Evolutionary conservation across 495 filamentous ascomycete species (phyloP).

Genomic region (Lophiotrema nucula): DNA sequence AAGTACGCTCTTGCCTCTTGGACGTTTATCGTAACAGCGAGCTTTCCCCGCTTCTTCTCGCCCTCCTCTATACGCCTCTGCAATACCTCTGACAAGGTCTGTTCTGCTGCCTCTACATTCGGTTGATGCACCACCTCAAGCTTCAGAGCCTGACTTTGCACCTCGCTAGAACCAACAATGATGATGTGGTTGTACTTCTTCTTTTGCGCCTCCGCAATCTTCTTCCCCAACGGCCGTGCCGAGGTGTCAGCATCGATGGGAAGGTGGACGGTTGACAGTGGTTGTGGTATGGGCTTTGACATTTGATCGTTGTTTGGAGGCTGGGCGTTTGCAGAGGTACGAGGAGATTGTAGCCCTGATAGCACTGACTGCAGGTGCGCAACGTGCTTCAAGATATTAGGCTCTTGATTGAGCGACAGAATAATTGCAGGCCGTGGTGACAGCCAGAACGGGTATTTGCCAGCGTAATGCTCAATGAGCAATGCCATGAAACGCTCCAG

Average conservation of each 20-base stretch:
- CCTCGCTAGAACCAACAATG: constrained; percentile 61
- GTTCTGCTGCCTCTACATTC: not conserved
- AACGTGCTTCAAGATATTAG: constrained; percentile 59
- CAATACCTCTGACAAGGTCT: not conserved
- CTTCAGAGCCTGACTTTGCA: constrained; percentile 1
- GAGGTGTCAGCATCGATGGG: constrained; percentile 71
- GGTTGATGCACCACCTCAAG: constrained; percentile 23
- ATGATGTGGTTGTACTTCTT: constrained; percentile 75
- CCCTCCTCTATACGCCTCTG: not conserved
- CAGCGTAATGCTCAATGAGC: constrained; percentile 79
- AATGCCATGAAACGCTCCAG: constrained; percentile 85
- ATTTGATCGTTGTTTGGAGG: not conserved
- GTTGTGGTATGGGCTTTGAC: constrained; percentile 36
- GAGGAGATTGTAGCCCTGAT: constrained; percentile 37
- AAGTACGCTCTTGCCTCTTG: constrained; percentile 1
- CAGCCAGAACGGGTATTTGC: constrained; percentile 89
- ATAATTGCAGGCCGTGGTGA: constrained; percentile 79
- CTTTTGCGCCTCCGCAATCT: constrained; percentile 67
- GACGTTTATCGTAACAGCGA: not conserved
- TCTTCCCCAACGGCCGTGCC: constrained; percentile 60
- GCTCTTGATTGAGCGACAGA: constrained; percentile 68
- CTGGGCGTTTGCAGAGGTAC: not conserved
- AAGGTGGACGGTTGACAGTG: constrained; percentile 46
- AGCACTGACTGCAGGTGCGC: constrained; percentile 47
- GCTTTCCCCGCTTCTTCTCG: not conserved